Evolutionary conservation across 129 eudicot genomes (phyloP), one percentile per base, ranked within the genome.

Genomic region (Rutidosis leptorrhynchoides): DNA sequence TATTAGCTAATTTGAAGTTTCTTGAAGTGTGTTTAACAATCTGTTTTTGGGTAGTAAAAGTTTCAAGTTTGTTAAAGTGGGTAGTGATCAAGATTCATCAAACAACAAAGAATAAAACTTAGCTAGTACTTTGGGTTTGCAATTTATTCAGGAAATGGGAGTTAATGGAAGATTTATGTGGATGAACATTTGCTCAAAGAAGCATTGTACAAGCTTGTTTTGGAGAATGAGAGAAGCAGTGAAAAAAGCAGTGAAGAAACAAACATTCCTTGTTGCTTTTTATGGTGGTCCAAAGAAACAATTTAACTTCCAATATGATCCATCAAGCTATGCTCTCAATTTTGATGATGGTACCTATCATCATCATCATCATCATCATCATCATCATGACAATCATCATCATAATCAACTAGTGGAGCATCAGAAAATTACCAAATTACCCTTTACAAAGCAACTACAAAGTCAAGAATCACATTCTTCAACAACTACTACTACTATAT

Each of bases 281-380:
- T 60, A 75, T 68, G 80, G 77, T 49, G 64, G 78, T 29, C 33
- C 64, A 9, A 84, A 78, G 58, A 57, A 55, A 59, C 81, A 77
- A 12, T 49, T 73, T 37, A 86, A 63, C 9, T 89, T 86, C 58
- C 97, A 80, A 35, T 89, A 89, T 82, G 97, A 89, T 81, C 90
- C 88, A 62, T 80, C 70, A 53, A 85, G 94, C 54, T 89, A 89
- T 83, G 94, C 96, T 51, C 87, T 89, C 75, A 89, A 89, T 65
- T 89, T 89, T 71, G 97, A 90, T 74, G 95, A 90, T 69, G 88
- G 96, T 19, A 78, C 35, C 24, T 37, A 58, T 23, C 14, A 61
- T 21, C 48, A 61, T 12, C 33, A 62, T 35, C 62, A 62, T 29
- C 70, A 72, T 46, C 72, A 73, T 46, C 55, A 58, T 8, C 17